Percentiles rank a stretch among this genome's conserved stretches.
These are phyloP conservation scores for Lycium ferocissimum DNA, from an alignment of 257 asterid species.

Conservation along the genomic window DNA sequence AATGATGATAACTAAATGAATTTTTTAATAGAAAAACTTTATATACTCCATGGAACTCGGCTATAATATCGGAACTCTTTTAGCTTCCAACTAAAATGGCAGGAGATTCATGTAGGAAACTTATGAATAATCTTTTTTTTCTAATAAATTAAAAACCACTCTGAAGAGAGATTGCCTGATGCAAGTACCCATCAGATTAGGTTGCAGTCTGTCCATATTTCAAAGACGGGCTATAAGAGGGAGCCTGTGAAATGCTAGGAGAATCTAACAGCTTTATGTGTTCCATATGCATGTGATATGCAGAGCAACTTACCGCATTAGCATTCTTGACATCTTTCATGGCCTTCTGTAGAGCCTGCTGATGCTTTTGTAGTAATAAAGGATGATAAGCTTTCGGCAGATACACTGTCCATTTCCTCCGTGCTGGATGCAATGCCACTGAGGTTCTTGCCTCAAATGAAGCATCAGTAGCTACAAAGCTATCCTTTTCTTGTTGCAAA, in stretches of 20 bases:
- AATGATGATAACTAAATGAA: not conserved
- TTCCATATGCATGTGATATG: conserved; percentile 20
- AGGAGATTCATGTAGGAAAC: conserved; percentile 1
- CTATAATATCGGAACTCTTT: not conserved
- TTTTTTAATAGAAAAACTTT: not conserved
- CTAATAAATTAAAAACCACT: not conserved
- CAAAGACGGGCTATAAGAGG: conserved; percentile 20
- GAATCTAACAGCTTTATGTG: not conserved
- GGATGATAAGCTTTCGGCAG: conserved; percentile 91
- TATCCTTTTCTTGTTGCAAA: conserved; percentile 61
- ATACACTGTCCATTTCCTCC: conserved; percentile 75
- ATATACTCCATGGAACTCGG: not conserved
- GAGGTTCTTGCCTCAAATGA: conserved; percentile 46
- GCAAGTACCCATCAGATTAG: conserved; percentile 15
- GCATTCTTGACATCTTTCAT: conserved; percentile 76
- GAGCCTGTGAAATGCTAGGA: not conserved
- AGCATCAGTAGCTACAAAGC: conserved; percentile 44
- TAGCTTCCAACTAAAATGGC: not conserved
- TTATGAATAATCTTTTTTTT: not conserved
- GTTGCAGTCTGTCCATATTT: not conserved
- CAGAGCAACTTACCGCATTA: conserved; percentile 66
- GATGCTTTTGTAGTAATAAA: conserved; percentile 78
- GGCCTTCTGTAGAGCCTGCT: conserved; percentile 68
- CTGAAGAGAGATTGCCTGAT: conserved; percentile 17
- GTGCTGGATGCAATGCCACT: conserved; percentile 47